Conservation (phyloP, 2,329 filamentous ascomycete species). For the Rasamsonia emersonii region DNA sequence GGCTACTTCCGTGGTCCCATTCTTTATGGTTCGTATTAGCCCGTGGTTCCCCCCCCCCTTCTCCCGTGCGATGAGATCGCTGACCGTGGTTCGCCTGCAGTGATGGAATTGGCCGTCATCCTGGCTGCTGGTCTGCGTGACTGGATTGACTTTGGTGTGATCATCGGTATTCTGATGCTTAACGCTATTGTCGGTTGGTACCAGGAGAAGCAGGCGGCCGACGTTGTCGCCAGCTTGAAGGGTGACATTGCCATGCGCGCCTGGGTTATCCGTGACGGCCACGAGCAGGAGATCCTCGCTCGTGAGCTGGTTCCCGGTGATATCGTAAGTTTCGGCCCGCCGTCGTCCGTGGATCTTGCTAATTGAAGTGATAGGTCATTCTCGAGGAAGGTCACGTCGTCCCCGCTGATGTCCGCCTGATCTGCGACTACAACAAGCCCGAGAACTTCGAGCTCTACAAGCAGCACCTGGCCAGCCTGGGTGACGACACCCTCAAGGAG, state of each 20-base stretch:
- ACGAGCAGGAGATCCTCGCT: conserved; percentile 54
- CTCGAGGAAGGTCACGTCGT: conserved; percentile 61
- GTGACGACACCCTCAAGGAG: conserved; percentile 47
- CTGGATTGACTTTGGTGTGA: conserved; percentile 66
- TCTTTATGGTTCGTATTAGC: conserved; percentile 55
- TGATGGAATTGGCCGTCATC: conserved; percentile 64
- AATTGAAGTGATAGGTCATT: conserved; percentile 40
- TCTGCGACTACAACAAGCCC: conserved; percentile 58
- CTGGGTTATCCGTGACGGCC: conserved; percentile 54
- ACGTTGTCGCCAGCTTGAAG: conserved; percentile 62
- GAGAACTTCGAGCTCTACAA: conserved; percentile 56
- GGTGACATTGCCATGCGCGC: conserved; percentile 67
- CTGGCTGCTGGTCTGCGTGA: conserved; percentile 61
- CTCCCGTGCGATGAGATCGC: not conserved
- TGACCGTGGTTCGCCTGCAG: conserved; percentile 3
- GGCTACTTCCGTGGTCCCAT: conserved; percentile 63
- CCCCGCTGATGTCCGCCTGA: conserved; percentile 57
- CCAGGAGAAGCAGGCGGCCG: conserved; percentile 66
- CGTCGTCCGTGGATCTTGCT: too few species aligned
- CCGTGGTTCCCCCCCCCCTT: not conserved
- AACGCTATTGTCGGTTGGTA: conserved; percentile 68
- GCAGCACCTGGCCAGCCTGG: conserved; percentile 49
- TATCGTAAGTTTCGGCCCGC: conserved; percentile 44
- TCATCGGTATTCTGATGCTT: conserved; percentile 60
- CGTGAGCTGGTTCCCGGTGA: conserved; percentile 64